phyloP scores from a whole-genome alignment of 345 rosid species.

The Eucalyptus erythrocorys region DNA sequence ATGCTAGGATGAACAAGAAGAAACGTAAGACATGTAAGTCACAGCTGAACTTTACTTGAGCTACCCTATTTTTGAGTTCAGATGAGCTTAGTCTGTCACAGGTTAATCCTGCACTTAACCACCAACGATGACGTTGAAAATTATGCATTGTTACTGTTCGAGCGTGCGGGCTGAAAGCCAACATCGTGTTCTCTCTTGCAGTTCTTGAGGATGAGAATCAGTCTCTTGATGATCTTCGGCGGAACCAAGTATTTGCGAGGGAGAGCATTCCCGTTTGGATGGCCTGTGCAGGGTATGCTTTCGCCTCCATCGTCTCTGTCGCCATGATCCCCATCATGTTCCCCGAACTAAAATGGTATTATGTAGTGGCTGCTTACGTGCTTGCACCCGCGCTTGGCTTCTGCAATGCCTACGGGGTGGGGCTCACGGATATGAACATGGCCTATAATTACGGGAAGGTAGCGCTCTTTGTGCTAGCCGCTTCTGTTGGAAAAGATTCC shows the following conservation, averaged over 20 bases:
- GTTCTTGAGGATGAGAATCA: slow-evolving; percentile 6
- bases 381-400: slow-evolving; percentile 81
- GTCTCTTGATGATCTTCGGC: slow-evolving; percentile 12
- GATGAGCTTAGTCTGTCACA: not conserved
- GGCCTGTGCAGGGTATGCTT: slow-evolving; percentile 56
- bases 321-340: slow-evolving; percentile 65
- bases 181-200: not conserved
- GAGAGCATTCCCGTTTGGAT: slow-evolving; percentile 73
- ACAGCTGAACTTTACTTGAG: not conserved
- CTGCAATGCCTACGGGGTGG: slow-evolving; percentile 93
- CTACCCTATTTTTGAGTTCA: not conserved
- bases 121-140: not conserved
- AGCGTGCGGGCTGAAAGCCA: not conserved
- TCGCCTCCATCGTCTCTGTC: slow-evolving; percentile 55
- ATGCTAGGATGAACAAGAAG: not conserved
- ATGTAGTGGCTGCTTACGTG: slow-evolving; percentile 66
- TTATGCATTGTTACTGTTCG: not conserved
- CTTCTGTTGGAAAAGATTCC: slow-evolving; percentile 39
- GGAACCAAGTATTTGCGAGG: slow-evolving; percentile 48
- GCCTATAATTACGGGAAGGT: slow-evolving; percentile 89
- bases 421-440: slow-evolving; percentile 94
- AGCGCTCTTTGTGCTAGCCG: slow-evolving; percentile 72
- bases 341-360: slow-evolving; percentile 79
- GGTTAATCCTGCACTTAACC: not conserved
- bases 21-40: not conserved